Evolutionary conservation across 139 green algal species (phyloP), one percentile per base, ranked within the genome.

Genomic region (Nannochloris sp.): DNA sequence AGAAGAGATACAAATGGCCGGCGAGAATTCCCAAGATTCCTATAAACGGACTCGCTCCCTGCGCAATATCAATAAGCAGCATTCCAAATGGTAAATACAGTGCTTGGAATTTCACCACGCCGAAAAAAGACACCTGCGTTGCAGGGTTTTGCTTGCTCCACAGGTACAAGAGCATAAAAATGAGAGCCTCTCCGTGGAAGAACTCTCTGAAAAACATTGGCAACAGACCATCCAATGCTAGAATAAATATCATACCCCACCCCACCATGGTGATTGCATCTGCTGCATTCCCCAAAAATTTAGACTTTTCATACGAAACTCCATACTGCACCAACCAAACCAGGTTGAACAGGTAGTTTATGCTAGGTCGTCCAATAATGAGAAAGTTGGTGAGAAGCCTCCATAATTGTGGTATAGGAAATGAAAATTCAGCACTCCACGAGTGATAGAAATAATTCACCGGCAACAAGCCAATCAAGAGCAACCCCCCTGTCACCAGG

Each of bases 131-230:
- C 25, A 88, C 12, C 3, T 28, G 53, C 2, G 51, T 44, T 25
- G 30, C 25, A 12, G 60, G 60, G 20, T 55, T 66, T 14, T 66
- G 33, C 33, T 71, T 70, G 62, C 57, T 76, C 82, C 82, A 89
- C 25, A 90, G 51, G 66, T 89, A 89, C n/a, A 88, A 8, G n/a
- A 89, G 58, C 69, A 87, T 78, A 57, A 79, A 85, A n/a, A 90
- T 45, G 4, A 90, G 57, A 20, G 76, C 36, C 3, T 20, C n/a
- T 17, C 60, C 74, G 37, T 87, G 71, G 28, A 89, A 80, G 11
- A 9, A 16, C 2, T 31, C 10, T n/a, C n/a, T 26, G 29, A 64
- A 64, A 23, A 86, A 65, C 14, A 69, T 57, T 8, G 79, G 79
- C 12, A 74, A n/a, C 12, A 66, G 8, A 48, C 62, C 59, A 59